Percentiles rank a stretch among this genome's conserved stretches.
Evolutionary conservation across 768 basidiomycete species (phyloP).

Genomic region (Lepiota venenata): DNA sequence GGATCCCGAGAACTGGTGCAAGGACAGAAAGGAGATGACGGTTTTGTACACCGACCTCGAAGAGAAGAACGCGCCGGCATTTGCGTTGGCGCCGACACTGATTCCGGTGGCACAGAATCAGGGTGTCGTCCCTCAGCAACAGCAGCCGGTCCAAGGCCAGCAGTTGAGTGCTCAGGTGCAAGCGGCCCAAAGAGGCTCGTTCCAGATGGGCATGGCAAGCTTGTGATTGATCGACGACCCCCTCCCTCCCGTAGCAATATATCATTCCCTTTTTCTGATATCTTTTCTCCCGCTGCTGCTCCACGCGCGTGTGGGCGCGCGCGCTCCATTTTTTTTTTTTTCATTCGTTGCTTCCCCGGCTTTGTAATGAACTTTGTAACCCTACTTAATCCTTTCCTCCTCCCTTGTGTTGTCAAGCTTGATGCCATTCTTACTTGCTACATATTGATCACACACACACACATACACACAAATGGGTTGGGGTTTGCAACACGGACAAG

Average conservation of each 20-base stretch:
- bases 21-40: conserved; percentile 75
- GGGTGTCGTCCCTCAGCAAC: conserved; percentile 5
- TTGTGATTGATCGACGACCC: conserved; percentile 37
- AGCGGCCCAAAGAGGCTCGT: conserved; percentile 36
- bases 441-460: conserved; percentile 1
- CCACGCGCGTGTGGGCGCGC: too few species aligned
- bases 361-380: conserved; percentile 14
- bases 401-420: conserved; percentile 14
- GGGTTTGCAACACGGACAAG: too few species aligned
- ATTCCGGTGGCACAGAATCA: conserved; percentile 15
- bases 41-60: conserved; percentile 73
- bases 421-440: conserved; percentile 10
- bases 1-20: conserved; percentile 78
- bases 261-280: conserved; percentile 13
- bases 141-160: conserved; percentile 25
- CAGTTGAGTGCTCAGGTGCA: conserved; percentile 36
- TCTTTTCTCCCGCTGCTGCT: conserved; percentile 12
- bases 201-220: conserved; percentile 53
- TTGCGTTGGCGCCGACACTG: conserved; percentile 41
- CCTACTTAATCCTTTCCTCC: conserved; percentile 19
- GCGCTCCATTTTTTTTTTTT: neutral
- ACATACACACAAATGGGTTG: too few species aligned
- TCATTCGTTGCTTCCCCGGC: conserved; percentile 14
- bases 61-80: conserved; percentile 67
- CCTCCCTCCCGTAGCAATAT: conserved; percentile 11